Conservation (phyloP, 2,329 filamentous ascomycete species). For the Fusarium coicis region DNA sequence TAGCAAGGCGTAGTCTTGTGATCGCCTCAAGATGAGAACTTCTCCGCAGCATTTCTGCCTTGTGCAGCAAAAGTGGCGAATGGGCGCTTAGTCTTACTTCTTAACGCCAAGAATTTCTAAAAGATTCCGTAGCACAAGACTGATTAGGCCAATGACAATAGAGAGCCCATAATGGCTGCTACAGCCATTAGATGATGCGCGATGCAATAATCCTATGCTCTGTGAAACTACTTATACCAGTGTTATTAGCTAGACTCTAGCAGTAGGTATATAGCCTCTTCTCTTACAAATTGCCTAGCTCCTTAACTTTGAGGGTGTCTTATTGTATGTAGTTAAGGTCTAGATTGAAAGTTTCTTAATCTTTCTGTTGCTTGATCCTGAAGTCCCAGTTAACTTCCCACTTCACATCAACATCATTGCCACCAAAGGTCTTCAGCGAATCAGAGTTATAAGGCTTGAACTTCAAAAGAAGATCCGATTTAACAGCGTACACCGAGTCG, state of each 20-base stretch:
- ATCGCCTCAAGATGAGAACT: background rate
- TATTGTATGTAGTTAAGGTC: background rate
- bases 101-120: background rate
- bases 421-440: fast-evolving
- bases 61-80: background rate
- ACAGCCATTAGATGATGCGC: too few species aligned
- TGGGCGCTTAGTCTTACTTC: background rate
- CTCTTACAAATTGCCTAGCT: background rate
- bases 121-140: background rate
- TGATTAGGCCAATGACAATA: too few species aligned
- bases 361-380: background rate
- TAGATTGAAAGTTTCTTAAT: fast-evolving
- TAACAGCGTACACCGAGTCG: background rate
- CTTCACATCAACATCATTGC: background rate
- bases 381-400: background rate
- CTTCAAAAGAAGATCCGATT: background rate
- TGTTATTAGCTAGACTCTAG: background rate
- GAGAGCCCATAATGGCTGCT: background rate
- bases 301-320: too few species aligned
- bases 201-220: too few species aligned
- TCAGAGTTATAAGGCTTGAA: fast-evolving
- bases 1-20: background rate
- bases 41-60: background rate
- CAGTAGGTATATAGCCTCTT: background rate
- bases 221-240: too few species aligned